phyloP scores from a whole-genome alignment of 306 rosid species.

The Cajanus cajan region DNA sequence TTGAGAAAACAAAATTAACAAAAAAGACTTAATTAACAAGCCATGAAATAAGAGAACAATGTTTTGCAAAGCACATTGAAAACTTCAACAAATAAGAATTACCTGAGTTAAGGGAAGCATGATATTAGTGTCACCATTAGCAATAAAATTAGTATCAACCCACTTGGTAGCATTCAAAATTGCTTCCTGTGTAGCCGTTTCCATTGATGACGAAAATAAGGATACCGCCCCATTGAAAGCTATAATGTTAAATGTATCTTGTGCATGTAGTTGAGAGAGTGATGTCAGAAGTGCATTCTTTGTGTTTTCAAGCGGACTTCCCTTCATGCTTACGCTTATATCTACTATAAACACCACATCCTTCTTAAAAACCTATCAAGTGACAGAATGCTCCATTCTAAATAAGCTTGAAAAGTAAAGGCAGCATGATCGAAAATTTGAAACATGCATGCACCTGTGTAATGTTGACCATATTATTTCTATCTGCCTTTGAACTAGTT shows the following conservation, averaged over 20 bases:
- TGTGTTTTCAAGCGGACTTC: slow-evolving; percentile 66
- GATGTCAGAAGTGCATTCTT: slow-evolving; percentile 70
- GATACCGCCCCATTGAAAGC: slow-evolving; percentile 59
- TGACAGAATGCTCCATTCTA: background rate
- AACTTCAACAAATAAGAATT: slow-evolving; percentile 6
- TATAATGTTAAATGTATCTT: slow-evolving; percentile 80
- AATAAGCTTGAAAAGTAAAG: slow-evolving; percentile 19
- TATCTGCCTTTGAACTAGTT: background rate
- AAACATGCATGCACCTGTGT: background rate
- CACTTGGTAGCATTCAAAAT: slow-evolving; percentile 64
- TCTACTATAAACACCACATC: slow-evolving; percentile 81
- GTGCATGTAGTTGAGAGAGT: slow-evolving; percentile 56
- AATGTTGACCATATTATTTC: background rate
- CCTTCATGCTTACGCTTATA: slow-evolving; percentile 85
- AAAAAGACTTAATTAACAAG: background rate
- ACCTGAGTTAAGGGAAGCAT: slow-evolving; percentile 81
- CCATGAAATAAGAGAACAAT: slow-evolving; percentile 18
- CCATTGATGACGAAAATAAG: slow-evolving; percentile 71
- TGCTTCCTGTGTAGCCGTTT: slow-evolving; percentile 57
- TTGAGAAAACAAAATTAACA: slow-evolving; percentile 2
- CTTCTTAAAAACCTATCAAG: slow-evolving; percentile 67
- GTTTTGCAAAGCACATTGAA: slow-evolving; percentile 10
- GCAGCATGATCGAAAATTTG: slow-evolving; percentile 19
- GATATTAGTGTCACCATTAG: slow-evolving; percentile 79
- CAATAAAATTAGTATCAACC: slow-evolving; percentile 49